Evolutionary conservation across 2,329 filamentous ascomycete species (phyloP), one percentile per base, ranked within the genome.

Genomic region (Fusarium lyarnte): DNA sequence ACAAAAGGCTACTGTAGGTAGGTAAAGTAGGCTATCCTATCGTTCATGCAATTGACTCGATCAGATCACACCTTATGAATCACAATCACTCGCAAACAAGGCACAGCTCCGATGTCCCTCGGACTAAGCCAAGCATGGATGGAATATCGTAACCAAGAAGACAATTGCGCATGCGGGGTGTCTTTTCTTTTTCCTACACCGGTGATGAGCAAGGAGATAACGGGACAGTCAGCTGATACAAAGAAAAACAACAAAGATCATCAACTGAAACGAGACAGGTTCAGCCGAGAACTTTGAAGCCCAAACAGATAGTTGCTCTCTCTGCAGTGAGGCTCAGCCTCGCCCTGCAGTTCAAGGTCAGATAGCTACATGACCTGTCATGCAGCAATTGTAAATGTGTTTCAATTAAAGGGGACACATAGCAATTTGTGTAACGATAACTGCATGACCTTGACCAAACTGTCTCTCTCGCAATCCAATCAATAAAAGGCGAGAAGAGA

Each of bases 101-200:
- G 19, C 27, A 21, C 12, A 42, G 19, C 19, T 36, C 46, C 29
- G 42, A 55, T 16, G 38, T 47, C 47, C 35, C 41, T 66, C 46
- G 38, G 52, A 41, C 55, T 39, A 54, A 47, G 45, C 35, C 47
- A 51, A 69, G 39, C 27, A 47, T 38, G 49, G 49, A 31, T 27
- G 27, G 45, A 53, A 53, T 39, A 53, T 39, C 33, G 29, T 39
- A 27, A 53, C 33, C 49, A 53, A 53, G n/a, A 41, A 39, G 49
- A 53, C 23, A 53, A 66, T 39, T 19, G 45, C 9, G 16, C 4
- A n/a, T 70, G 74, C 45, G 66, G 67, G 66, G 63, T 63, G 66
- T 41, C 14, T 54, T 60, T 71, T 67, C 55, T 70, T 70, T 58
- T 71, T 66, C 29, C 23, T 54, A 35, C 39, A 31, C 47, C 43